Percentiles rank a stretch among this genome's conserved stretches.
phyloP scores from a whole-genome alignment of 257 asterid genomes.

The Rhazya stricta region DNA sequence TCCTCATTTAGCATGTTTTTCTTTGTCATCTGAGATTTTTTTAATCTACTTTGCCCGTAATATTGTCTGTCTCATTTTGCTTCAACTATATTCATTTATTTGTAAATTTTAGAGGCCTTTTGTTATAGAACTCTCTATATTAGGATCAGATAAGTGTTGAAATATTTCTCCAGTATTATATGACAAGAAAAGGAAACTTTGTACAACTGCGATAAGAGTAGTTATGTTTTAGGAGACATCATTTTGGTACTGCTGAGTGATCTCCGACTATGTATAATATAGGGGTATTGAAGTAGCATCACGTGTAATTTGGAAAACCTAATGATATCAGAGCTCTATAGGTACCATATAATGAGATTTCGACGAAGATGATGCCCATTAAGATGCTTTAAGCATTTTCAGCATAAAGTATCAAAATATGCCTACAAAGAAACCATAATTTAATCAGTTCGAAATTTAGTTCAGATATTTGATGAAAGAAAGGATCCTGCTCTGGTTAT shows the following conservation, averaged over 20 bases:
- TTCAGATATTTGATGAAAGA: not conserved
- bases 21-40: not conserved
- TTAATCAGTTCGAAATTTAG: not conserved
- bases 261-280: not conserved
- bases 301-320: not conserved
- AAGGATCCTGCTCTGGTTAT: not conserved
- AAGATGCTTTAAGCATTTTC: not conserved
- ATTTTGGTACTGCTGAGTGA: not conserved
- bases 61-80: too few species aligned
- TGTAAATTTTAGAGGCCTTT: not conserved
- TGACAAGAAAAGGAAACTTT: not conserved
- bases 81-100: not conserved
- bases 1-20: not conserved
- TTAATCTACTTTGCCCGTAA: not conserved
- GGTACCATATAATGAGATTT: not conserved
- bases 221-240: not conserved
- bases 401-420: not conserved
- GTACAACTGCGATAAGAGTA: not conserved
- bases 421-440: not conserved
- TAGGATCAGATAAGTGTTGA: not conserved
- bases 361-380: not conserved
- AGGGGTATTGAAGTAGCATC: not conserved
- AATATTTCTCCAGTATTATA: not conserved
- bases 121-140: not conserved
- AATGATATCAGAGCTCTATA: not conserved